Conservation (phyloP, 1,139 yeast genomes). For the Diutina rugosa region DNA sequence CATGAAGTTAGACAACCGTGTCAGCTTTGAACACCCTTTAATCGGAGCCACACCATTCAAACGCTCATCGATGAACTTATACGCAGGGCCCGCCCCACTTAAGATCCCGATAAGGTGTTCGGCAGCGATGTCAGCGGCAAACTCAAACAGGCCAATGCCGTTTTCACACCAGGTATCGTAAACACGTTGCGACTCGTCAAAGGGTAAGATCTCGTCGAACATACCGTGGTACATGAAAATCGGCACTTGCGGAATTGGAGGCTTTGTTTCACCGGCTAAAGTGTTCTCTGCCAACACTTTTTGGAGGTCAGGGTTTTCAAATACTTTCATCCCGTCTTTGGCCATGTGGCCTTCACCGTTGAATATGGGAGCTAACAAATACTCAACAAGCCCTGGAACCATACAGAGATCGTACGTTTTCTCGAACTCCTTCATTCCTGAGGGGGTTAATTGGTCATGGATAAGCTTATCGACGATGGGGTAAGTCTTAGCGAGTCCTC, state of each 20-base stretch:
- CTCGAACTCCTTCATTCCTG: neutral
- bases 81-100: constrained; percentile 3
- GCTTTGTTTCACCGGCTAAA: constrained; percentile 6
- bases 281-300: constrained; percentile 4
- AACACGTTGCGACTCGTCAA: constrained; percentile 3
- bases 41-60: constrained; percentile 9
- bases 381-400: constrained; percentile 4
- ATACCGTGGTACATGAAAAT: constrained; percentile 6
- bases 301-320: constrained; percentile 5
- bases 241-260: constrained; percentile 7
- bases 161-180: constrained; percentile 4
- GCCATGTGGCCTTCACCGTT: constrained; percentile 8
- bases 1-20: constrained; percentile 11
- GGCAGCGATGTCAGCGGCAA: constrained; percentile 12
- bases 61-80: constrained; percentile 7
- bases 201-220: constrained; percentile 7
- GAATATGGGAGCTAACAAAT: constrained; percentile 8
- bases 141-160: constrained; percentile 7
- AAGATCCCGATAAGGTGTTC: constrained; percentile 11
- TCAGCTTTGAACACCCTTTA: constrained; percentile 14
- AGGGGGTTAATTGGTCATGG: neutral
- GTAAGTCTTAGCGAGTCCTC: constrained; percentile 16
- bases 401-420: constrained; percentile 5
- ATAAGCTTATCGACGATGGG: constrained; percentile 8
- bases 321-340: constrained; percentile 10